phyloP scores from a whole-genome alignment of 2,329 filamentous ascomycete species.

The Trichoderma endophyticum region DNA sequence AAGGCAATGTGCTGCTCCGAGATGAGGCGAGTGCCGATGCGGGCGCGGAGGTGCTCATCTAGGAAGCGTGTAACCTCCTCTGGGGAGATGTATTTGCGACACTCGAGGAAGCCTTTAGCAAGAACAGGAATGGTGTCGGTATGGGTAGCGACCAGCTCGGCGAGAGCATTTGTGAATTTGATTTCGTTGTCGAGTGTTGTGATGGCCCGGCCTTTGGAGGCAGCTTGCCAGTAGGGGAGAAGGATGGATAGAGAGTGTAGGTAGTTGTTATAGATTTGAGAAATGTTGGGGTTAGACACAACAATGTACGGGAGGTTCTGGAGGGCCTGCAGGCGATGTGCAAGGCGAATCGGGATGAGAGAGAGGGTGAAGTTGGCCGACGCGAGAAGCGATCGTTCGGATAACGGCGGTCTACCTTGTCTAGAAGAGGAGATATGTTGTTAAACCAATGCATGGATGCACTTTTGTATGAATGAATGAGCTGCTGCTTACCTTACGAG shows the following conservation, averaged over 20 bases:
- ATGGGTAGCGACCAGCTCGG: conserved; percentile 93
- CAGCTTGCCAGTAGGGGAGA: conserved; percentile 69
- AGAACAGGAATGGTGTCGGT: conserved; percentile 91
- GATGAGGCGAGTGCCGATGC: conserved; percentile 90
- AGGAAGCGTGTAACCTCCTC: conserved; percentile 85
- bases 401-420: conserved; percentile 79
- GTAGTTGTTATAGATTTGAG: conserved; percentile 94
- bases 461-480: background rate
- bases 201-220: conserved; percentile 35
- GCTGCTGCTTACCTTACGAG: conserved; percentile 66
- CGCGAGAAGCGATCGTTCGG: conserved; percentile 72
- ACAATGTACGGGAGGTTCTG: conserved; percentile 96
- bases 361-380: conserved; percentile 96
- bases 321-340: conserved; percentile 88
- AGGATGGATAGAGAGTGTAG: conserved; percentile 88
- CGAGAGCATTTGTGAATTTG: conserved; percentile 85
- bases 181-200: conserved; percentile 79
- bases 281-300: conserved; percentile 94
- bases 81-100: conserved; percentile 80
- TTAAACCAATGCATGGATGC: background rate
- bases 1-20: conserved; percentile 96
- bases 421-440: conserved; percentile 33
- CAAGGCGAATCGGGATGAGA: conserved; percentile 85
- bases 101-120: conserved; percentile 89
- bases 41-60: conserved; percentile 86